Percentiles rank a stretch among this genome's conserved stretches.
Conservation (phyloP, 306 rosid genomes). For the Acacia melanoxylon region DNA sequence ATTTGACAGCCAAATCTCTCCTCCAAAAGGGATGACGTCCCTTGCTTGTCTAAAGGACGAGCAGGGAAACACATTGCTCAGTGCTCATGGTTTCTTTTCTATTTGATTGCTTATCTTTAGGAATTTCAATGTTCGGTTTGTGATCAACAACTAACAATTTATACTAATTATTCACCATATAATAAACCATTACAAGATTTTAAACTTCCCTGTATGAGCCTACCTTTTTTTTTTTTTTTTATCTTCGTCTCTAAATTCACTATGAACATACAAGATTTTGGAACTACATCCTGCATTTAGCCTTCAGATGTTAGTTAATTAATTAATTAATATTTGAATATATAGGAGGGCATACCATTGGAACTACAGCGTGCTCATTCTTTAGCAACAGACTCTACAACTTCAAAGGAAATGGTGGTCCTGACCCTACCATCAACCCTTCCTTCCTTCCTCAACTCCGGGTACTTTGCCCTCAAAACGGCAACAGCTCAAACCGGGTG, state of each 20-base stretch:
- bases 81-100: background rate
- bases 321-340: background rate
- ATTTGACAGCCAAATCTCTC: too few relatives aligned
- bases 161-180: background rate
- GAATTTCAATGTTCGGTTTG: background rate
- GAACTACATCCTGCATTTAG: too few relatives aligned
- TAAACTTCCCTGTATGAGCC: background rate
- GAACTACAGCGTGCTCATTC: slow-evolving; percentile 51
- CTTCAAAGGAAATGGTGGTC: slow-evolving; percentile 42
- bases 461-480: slow-evolving; percentile 54
- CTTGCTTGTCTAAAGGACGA: too few relatives aligned
- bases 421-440: slow-evolving; percentile 54
- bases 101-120: background rate
- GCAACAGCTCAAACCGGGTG: slow-evolving; percentile 40
- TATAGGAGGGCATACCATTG: slow-evolving; percentile 67
- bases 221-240: background rate
- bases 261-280: background rate
- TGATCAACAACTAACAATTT: background rate
- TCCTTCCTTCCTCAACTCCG: slow-evolving; percentile 43
- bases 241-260: background rate
- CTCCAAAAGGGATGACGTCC: too few relatives aligned
- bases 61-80: background rate
- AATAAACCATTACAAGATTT: too few relatives aligned
- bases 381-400: slow-evolving; percentile 53
- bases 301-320: background rate